Conservation (phyloP, 1,284 basidiomycete species). For the Naganishia liquefaciens region DNA sequence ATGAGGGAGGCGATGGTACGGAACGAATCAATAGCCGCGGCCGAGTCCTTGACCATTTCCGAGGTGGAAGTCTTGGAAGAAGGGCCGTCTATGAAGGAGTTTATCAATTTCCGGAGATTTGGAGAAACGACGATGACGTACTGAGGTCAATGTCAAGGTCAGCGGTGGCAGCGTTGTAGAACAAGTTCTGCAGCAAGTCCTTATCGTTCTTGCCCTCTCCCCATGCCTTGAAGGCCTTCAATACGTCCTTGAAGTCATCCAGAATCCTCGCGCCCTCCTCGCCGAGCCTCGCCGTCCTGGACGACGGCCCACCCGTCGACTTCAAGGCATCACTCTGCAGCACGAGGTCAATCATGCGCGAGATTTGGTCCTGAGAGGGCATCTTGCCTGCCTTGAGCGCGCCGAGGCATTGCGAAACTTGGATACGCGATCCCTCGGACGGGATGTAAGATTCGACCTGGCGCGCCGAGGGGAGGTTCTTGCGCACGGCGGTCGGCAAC, state of each 20-base stretch:
- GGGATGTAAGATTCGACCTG: constrained; percentile 40
- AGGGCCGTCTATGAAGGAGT: constrained; percentile 28
- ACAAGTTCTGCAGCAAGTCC: constrained; percentile 53
- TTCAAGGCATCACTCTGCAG: constrained; percentile 50
- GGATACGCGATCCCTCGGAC: constrained; percentile 41
- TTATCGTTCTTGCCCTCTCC: constrained; percentile 54
- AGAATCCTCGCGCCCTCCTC: constrained; percentile 48
- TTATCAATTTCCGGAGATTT: not conserved
- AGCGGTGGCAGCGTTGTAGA: constrained; percentile 46
- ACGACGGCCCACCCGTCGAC: constrained; percentile 45
- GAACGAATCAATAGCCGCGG: constrained; percentile 51
- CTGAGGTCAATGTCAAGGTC: constrained; percentile 47
- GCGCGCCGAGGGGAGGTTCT: constrained; percentile 36
- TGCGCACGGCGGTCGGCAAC: constrained; percentile 41
- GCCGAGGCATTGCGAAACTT: constrained; percentile 45
- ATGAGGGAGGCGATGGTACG: constrained; percentile 54
- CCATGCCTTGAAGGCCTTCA: constrained; percentile 46
- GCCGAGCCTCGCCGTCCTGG: constrained; percentile 47
- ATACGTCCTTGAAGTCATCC: constrained; percentile 45
- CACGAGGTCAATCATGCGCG: constrained; percentile 45
- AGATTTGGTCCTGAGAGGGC: constrained; percentile 44
- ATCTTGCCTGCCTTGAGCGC: constrained; percentile 53
- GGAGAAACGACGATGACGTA: constrained; percentile 34
- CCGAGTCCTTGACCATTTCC: constrained; percentile 51
- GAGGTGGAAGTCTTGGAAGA: constrained; percentile 40